Evolutionary conservation across 305 asterid species (phyloP).

Genomic region (Solanum hybrid): DNA sequence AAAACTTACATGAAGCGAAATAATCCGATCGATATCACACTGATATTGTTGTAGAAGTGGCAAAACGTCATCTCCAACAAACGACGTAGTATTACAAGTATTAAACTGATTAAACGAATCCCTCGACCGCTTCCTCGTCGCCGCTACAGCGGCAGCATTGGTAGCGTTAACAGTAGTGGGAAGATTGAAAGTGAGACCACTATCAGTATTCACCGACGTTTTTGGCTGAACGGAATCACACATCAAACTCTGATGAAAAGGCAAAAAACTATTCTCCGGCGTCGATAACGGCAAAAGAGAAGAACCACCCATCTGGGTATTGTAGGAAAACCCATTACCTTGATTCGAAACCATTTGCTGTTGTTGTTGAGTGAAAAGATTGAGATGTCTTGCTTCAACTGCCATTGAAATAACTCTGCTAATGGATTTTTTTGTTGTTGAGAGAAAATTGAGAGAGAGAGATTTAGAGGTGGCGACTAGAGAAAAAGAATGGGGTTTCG

Average conservation of each 20-base stretch:
- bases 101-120: constrained; percentile 29
- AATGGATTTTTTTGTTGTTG: neutral
- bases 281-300: constrained; percentile 13
- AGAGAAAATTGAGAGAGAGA: neutral
- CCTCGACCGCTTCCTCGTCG: constrained; percentile 46
- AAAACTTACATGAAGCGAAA: constrained; percentile 58
- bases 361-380: constrained; percentile 36
- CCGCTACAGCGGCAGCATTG: neutral
- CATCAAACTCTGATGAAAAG: constrained; percentile 12
- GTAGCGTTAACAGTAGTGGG: neutral
- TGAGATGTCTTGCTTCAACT: constrained; percentile 53
- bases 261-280: constrained; percentile 18
- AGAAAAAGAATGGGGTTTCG: constrained; percentile 15
- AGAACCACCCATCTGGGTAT: constrained; percentile 29
- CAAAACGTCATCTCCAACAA: constrained; percentile 31
- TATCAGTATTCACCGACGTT: constrained; percentile 56
- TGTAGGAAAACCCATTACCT: constrained; percentile 16
- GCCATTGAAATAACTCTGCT: constrained; percentile 32
- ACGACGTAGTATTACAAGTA: constrained; percentile 13
- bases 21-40: constrained; percentile 48
- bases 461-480: constrained; percentile 23
- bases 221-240: constrained; percentile 38
- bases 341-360: constrained; percentile 20
- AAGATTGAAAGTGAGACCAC: constrained; percentile 44
- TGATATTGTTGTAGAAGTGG: constrained; percentile 43